Conservation (phyloP, 75 land plant genomes). For the Chamaecyparis obtusa region DNA sequence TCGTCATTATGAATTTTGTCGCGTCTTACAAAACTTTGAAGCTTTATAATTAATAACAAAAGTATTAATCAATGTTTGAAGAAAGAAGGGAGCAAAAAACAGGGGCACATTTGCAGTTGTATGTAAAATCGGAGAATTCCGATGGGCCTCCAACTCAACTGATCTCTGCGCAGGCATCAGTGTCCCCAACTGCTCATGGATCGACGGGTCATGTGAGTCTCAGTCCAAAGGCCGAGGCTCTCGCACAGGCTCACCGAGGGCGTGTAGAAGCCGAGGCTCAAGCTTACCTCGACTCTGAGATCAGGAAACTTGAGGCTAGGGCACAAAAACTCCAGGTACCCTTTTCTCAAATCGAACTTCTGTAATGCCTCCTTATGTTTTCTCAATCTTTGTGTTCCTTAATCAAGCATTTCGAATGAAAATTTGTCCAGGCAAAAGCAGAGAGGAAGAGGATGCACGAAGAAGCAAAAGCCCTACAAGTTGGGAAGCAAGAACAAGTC, state of each 20-base stretch:
- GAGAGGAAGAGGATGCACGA: conserved; percentile 32
- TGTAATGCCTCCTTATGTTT: not conserved
- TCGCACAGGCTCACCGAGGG: conserved; percentile 32
- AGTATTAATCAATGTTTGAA: no score
- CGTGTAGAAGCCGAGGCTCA: conserved; percentile 43
- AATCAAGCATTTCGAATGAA: not conserved
- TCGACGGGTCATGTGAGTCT: not conserved
- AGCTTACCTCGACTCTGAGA: conserved; percentile 34
- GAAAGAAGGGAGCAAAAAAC: no score
- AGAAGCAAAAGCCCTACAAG: conserved; percentile 28
- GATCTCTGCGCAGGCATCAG: no score
- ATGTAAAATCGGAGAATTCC: no score
- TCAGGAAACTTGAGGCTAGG: conserved; percentile 41
- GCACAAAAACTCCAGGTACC: conserved; percentile 32
- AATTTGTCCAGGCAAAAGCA: conserved; percentile 28
- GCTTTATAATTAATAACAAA: no score
- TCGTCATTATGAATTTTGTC: no score
- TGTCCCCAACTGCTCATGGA: not conserved
- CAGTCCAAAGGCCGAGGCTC: conserved; percentile 30
- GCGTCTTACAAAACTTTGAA: no score
- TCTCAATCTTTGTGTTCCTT: not conserved
- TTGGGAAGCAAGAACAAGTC: conserved; percentile 24
- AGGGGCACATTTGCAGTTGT: no score
- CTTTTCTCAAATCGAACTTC: no score
- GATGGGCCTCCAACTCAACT: no score